A percentile compares a stretch with the other conserved stretches of the same genome.
Conservation (phyloP, 2,329 filamentous ascomycete species). For the Coniochaeta sp. region DNA sequence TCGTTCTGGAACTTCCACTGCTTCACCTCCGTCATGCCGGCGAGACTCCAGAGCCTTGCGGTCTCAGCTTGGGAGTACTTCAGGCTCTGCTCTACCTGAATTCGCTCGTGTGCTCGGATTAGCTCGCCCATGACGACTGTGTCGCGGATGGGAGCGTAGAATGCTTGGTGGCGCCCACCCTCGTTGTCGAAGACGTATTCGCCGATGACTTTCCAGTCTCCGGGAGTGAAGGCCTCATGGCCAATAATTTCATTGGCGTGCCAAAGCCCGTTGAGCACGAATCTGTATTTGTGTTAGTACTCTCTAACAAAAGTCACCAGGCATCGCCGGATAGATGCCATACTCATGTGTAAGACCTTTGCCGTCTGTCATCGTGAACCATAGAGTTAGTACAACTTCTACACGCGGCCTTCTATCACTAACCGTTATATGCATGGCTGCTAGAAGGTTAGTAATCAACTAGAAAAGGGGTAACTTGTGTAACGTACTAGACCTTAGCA, state of each 20-base stretch:
- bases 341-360: conserved; percentile 68
- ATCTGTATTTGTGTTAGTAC: conserved; percentile 36
- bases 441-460: conserved; percentile 17
- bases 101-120: conserved; percentile 64
- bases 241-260: conserved; percentile 80
- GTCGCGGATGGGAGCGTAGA: conserved; percentile 66
- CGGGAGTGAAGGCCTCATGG: conserved; percentile 58
- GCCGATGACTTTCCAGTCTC: conserved; percentile 78
- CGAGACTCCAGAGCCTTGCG: conserved; percentile 61
- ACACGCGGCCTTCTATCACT: conserved; percentile 23
- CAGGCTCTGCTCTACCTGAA: conserved; percentile 83
- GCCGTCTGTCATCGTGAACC: conserved; percentile 45
- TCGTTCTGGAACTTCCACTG: conserved; percentile 60
- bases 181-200: conserved; percentile 66
- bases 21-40: conserved; percentile 58
- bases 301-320: conserved; percentile 1
- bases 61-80: conserved; percentile 70
- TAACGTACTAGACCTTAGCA: conserved; percentile 73
- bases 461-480: conserved; percentile 20
- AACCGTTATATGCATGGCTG: conserved; percentile 61
- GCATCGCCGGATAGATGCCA: conserved; percentile 18
- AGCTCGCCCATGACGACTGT: conserved; percentile 59
- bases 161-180: conserved; percentile 78
- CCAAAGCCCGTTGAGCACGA: conserved; percentile 75
- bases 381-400: conserved; percentile 10